A percentile compares a stretch with the other conserved stretches of the same genome.
phyloP scores from a whole-genome alignment of 768 basidiomycete species.

The Ramaria sp. region DNA sequence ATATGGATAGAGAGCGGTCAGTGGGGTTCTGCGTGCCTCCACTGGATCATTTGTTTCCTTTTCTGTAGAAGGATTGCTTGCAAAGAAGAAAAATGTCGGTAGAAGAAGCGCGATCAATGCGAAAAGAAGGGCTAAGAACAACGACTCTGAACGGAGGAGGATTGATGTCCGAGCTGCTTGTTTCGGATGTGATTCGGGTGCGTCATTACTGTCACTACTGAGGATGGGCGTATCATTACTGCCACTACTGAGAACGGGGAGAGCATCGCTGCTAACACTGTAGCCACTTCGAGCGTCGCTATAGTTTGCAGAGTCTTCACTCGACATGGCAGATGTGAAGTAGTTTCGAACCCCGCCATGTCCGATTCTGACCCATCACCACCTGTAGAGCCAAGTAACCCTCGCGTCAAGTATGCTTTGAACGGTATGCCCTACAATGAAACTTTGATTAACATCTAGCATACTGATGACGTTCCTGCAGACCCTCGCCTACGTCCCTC shows the following conservation, averaged over 20 bases:
- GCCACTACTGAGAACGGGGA: not conserved
- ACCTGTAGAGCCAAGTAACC: not conserved
- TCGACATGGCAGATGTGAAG: not conserved
- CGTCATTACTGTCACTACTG: not conserved
- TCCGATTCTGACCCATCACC: not conserved
- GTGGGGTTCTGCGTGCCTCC: not conserved
- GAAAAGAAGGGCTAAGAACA: slow-evolving; percentile 4
- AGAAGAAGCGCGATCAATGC: not conserved
- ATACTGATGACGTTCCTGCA: not conserved
- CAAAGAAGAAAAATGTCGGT: slow-evolving; percentile 2
- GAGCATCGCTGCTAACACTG: not conserved
- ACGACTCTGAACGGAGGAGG: not conserved
- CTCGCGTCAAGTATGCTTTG: not conserved
- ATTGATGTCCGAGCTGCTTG: not conserved
- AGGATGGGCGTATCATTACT: not conserved
- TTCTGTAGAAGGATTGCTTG: not conserved
- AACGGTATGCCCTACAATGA: not conserved
- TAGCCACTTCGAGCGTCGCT: not conserved
- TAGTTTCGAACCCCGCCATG: not conserved
- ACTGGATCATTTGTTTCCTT: not conserved
- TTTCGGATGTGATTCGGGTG: not conserved
- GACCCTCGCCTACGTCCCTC: slow-evolving; percentile 5
- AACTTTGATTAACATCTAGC: not conserved
- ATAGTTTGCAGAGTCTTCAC: not conserved
- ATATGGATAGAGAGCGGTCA: not conserved